phyloP scores from a whole-genome alignment of 1,284 basidiomycete genomes.

The Pseudozyma sp. region DNA sequence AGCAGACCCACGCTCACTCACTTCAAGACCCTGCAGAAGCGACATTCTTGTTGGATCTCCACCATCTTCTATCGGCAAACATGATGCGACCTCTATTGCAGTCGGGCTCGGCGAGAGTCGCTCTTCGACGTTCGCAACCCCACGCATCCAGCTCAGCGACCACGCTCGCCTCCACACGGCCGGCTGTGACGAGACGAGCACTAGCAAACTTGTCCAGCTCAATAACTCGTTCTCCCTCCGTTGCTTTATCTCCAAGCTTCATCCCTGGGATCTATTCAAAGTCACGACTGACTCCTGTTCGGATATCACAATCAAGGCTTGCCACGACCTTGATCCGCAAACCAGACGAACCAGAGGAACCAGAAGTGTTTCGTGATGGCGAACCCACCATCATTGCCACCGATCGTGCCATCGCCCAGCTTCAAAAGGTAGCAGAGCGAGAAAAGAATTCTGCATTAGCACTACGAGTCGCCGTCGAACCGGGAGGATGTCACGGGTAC shows the following conservation, averaged over 20 bases:
- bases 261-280: background rate
- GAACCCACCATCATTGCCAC: constrained; percentile 57
- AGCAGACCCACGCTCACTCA: background rate
- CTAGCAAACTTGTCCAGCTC: constrained; percentile 5
- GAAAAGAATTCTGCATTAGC: constrained; percentile 76
- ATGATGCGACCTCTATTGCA: constrained; percentile 20
- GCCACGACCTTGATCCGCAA: constrained; percentile 35
- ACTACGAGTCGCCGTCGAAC: constrained; percentile 82
- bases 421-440: constrained; percentile 67
- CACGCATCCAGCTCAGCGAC: constrained; percentile 10
- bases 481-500: constrained; percentile 91
- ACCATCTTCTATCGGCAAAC: constrained; percentile 8
- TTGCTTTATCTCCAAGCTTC: background rate
- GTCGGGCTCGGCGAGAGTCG: constrained; percentile 12
- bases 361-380: constrained; percentile 51
- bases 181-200: background rate
- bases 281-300: background rate
- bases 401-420: constrained; percentile 60
- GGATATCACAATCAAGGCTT: constrained; percentile 6
- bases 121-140: constrained; percentile 5
- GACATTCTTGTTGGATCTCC: background rate
- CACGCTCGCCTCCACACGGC: constrained; percentile 2
- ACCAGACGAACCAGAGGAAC: constrained; percentile 62
- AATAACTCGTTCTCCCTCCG: constrained; percentile 1
- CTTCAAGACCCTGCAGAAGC: constrained; percentile 16